phyloP scores from a whole-genome alignment of 2,329 filamentous ascomycete species.

The Colletotrichum noveboracense region DNA sequence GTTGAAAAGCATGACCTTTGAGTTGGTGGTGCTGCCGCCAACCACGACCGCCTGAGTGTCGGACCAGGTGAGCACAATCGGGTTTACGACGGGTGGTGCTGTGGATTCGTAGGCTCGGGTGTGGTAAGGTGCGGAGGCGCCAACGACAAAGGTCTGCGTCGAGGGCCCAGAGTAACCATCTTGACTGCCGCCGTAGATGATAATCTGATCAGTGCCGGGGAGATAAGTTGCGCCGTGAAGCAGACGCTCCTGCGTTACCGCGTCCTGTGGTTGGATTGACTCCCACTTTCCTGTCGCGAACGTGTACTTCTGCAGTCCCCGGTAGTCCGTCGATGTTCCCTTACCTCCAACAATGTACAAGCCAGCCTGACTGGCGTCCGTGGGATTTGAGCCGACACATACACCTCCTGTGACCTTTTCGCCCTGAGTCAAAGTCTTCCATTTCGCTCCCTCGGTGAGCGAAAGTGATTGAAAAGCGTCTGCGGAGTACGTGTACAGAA shows the following conservation, averaged over 20 bases:
- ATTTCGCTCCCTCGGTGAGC: slow-evolving; percentile 72
- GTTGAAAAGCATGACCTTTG: slow-evolving; percentile 75
- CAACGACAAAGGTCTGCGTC: slow-evolving; percentile 77
- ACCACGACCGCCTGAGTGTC: slow-evolving; percentile 74
- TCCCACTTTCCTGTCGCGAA: slow-evolving; percentile 61
- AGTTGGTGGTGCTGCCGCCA: slow-evolving; percentile 72
- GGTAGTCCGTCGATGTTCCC: slow-evolving; percentile 58
- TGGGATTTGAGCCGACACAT: slow-evolving; percentile 75
- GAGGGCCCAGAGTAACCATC: slow-evolving; percentile 64
- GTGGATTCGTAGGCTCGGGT: slow-evolving; percentile 64
- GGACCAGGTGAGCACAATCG: slow-evolving; percentile 78
- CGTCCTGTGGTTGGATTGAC: slow-evolving; percentile 45
- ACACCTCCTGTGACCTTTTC: slow-evolving; percentile 75
- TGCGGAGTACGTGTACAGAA: slow-evolving; percentile 82
- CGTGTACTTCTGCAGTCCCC: slow-evolving; percentile 75
- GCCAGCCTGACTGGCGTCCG: slow-evolving; percentile 62
- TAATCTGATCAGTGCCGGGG: slow-evolving; percentile 69
- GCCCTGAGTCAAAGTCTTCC: slow-evolving; percentile 70
- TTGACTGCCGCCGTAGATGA: slow-evolving; percentile 81
- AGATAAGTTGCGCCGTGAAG: slow-evolving; percentile 82
- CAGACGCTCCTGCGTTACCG: slow-evolving; percentile 70
- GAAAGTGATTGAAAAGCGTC: slow-evolving; percentile 77
- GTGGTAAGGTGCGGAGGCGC: slow-evolving; percentile 66
- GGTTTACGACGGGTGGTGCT: slow-evolving; percentile 68
- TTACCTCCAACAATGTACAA: slow-evolving; percentile 85